Percentiles rank a stretch among this genome's conserved stretches.
These are phyloP conservation scores for Silene conica DNA, from an alignment of 148 eudicot genomes.

Conservation along the genomic window DNA sequence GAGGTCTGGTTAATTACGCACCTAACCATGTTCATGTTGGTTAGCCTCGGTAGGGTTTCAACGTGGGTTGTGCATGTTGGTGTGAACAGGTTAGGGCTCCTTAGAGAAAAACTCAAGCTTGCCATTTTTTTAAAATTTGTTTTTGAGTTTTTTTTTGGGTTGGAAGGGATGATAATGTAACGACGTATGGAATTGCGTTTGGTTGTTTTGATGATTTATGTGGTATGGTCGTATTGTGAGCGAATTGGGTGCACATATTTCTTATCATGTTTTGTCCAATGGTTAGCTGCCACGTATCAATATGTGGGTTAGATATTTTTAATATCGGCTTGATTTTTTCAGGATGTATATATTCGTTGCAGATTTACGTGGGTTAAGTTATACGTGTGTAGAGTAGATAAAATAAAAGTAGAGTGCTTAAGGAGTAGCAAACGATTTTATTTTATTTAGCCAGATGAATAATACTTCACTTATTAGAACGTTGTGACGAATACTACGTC, in stretches of 20 bases:
- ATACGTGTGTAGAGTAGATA: too few species aligned
- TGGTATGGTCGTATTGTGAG: constrained; percentile 5
- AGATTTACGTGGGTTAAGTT: too few species aligned
- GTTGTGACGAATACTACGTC: too few species aligned
- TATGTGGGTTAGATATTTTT: constrained; percentile 7
- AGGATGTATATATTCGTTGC: too few species aligned
- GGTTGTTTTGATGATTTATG: constrained; percentile 19
- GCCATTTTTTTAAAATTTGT: constrained; percentile 22
- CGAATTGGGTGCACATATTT: constrained; percentile 43
- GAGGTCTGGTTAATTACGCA: too few species aligned
- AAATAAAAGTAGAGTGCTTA: too few species aligned
- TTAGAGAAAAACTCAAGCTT: constrained; percentile 44
- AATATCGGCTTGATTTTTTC: too few species aligned
- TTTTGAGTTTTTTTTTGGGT: not conserved
- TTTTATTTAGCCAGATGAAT: too few species aligned
- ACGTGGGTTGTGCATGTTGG: constrained; percentile 22
- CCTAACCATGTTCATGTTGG: constrained; percentile 2
- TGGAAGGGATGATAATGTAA: too few species aligned
- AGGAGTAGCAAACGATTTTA: too few species aligned
- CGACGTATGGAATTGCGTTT: not conserved
- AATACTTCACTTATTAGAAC: too few species aligned
- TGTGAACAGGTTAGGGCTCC: constrained; percentile 34
- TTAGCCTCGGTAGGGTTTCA: constrained; percentile 36
- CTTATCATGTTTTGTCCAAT: constrained; percentile 55
- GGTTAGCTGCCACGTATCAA: constrained; percentile 32